A percentile compares a stretch with the other conserved stretches of the same genome.
Evolutionary conservation across 148 eudicot genomes (phyloP).

Genomic region (Nepenthes mirabilis): DNA sequence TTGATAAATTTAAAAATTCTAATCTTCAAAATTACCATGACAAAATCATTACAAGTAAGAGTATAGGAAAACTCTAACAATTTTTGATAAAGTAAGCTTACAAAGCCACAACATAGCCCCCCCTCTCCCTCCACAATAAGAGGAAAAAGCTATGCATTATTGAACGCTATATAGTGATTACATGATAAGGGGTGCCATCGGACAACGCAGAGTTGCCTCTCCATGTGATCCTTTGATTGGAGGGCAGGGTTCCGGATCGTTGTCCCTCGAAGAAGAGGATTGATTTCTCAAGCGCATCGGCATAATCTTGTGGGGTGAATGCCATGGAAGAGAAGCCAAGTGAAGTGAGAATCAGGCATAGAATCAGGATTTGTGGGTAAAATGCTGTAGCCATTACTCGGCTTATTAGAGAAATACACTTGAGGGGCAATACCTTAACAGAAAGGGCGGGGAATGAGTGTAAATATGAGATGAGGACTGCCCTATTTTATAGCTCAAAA

Average conservation of each 20-base stretch:
- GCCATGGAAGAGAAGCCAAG: constrained; percentile 19
- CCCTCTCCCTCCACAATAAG: too few relatives aligned
- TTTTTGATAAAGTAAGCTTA: too few relatives aligned
- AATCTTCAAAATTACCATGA: too few relatives aligned
- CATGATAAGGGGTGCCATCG: constrained; percentile 49
- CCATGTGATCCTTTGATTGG: constrained; percentile 51
- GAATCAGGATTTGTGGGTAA: constrained; percentile 4
- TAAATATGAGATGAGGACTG: neutral
- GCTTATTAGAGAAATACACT: neutral
- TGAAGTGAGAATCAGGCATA: constrained; percentile 12
- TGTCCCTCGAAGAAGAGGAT: constrained; percentile 81
- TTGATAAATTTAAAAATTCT: neutral
- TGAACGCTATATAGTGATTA: neutral
- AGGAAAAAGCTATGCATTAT: too few relatives aligned
- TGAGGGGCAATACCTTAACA: too few relatives aligned
- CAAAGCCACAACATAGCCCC: too few relatives aligned
- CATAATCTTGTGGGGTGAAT: constrained; percentile 40
- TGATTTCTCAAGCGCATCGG: constrained; percentile 52
- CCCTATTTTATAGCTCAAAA: constrained; percentile 10
- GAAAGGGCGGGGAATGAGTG: constrained; percentile 1
- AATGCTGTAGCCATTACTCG: neutral
- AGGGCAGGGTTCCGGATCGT: constrained; percentile 58
- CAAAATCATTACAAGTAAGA: too few relatives aligned
- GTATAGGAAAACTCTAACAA: too few relatives aligned
- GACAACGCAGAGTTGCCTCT: constrained; percentile 62